A percentile compares a stretch with the other conserved stretches of the same genome.
Evolutionary conservation across 495 filamentous ascomycete species (phyloP).

Genomic region (Penicillium manginii): DNA sequence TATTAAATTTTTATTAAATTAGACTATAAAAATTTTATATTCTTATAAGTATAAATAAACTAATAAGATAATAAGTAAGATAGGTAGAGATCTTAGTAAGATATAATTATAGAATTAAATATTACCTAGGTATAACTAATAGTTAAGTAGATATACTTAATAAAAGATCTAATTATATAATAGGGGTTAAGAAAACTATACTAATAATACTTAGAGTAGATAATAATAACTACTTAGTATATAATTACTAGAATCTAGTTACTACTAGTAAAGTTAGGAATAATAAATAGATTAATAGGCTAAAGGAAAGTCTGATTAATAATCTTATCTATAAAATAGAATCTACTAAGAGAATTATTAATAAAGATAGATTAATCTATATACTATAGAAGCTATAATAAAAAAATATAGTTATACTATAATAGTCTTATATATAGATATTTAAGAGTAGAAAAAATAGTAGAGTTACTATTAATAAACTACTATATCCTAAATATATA

Average conservation of each 20-base stretch:
- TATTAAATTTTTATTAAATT: slow-evolving; percentile 18
- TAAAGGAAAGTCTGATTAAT: slow-evolving; percentile 7
- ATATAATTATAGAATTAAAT: slow-evolving; percentile 22
- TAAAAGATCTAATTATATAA: slow-evolving; percentile 16
- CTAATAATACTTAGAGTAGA: slow-evolving; percentile 13
- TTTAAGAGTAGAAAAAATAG: slow-evolving; percentile 10
- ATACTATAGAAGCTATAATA: slow-evolving; percentile 3
- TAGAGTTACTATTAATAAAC: slow-evolving; percentile 13
- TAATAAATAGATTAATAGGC: slow-evolving; percentile 2
- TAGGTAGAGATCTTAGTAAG: slow-evolving; percentile 18
- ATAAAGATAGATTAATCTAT: slow-evolving; percentile 14
- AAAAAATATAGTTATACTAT: slow-evolving; percentile 13
- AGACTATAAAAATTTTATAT: slow-evolving; percentile 25
- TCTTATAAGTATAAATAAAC: slow-evolving; percentile 18
- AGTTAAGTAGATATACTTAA: slow-evolving; percentile 15
- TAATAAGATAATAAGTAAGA: slow-evolving; percentile 18
- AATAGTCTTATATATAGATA: slow-evolving; percentile 3
- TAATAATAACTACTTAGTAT: slow-evolving; percentile 8
- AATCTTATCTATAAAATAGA: background rate
- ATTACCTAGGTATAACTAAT: slow-evolving; percentile 22
- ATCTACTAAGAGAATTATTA: too few species aligned
- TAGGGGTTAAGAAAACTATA: slow-evolving; percentile 11
- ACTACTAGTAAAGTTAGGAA: slow-evolving; percentile 5
- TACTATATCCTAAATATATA: slow-evolving; percentile 9
- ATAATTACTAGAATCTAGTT: slow-evolving; percentile 8